Evolutionary conservation across 2,329 filamentous ascomycete species (phyloP).

Genomic region (Curvularia eragrostidis): DNA sequence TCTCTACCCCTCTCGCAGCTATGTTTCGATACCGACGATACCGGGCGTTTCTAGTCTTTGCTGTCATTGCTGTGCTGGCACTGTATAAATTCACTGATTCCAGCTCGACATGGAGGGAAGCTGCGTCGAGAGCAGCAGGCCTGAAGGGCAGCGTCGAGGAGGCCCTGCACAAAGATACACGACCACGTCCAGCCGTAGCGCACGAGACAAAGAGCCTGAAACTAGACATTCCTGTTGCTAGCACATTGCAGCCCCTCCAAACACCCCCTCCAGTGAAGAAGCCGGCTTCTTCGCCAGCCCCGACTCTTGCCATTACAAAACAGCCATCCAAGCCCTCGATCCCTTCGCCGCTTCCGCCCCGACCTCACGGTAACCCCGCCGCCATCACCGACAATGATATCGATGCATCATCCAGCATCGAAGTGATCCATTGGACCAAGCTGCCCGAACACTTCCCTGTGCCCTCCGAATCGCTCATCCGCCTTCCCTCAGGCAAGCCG

Average conservation of each 20-base stretch:
- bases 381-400: constrained; percentile 31
- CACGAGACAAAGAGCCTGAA: constrained; percentile 44
- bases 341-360: constrained; percentile 22
- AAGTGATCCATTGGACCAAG: constrained; percentile 73
- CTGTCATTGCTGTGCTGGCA: constrained; percentile 62
- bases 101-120: constrained; percentile 49
- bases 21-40: constrained; percentile 69
- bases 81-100: constrained; percentile 61
- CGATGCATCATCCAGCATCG: constrained; percentile 25
- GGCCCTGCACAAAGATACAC: constrained; percentile 25
- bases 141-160: constrained; percentile 27
- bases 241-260: constrained; percentile 29
- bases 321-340: constrained; percentile 27
- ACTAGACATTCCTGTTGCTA: constrained; percentile 42
- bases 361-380: constrained; percentile 22
- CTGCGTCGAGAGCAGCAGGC: constrained; percentile 31
- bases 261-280: constrained; percentile 41
- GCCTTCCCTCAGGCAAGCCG: constrained; percentile 74
- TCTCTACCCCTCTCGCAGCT: constrained; percentile 17
- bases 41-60: constrained; percentile 65
- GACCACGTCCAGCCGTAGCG: constrained; percentile 35
- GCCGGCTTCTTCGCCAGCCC: constrained; percentile 18
- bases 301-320: constrained; percentile 20
- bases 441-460: constrained; percentile 80
- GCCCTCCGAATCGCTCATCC: constrained; percentile 71